Evolutionary conservation across 495 filamentous ascomycete genomes (phyloP), one percentile per base, ranked within the genome.

Genomic region (Podospora tetraspora): DNA sequence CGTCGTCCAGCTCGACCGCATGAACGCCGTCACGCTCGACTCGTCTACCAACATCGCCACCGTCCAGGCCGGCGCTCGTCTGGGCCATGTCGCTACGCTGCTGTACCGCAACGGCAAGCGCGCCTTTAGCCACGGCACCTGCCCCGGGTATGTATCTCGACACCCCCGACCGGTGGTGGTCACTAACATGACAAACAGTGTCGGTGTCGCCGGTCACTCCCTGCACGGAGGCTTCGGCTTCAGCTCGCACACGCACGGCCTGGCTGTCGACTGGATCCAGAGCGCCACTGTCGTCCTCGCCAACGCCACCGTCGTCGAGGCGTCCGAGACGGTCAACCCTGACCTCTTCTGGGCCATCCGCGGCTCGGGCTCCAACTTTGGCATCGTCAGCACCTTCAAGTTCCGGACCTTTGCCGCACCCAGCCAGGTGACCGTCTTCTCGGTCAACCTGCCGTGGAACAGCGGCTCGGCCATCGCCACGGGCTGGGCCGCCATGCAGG

Each of bases 201-300:
- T 83, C 60, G 81, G 81, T 9, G 77, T 83, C 22, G 76, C 71
- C 22, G 81, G 81, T 0, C 81, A 83, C 61, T 72, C 77, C 27
- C 76, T 84, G 1, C 81, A 84, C 68, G 80, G 81, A 11, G 81
- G 81, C 1, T 81, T 78, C 60, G 81, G 82, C 30, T 76, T 82
- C 73, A 81, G 79, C 72, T 82, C 81, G 1, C 80, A 83, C 61
- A 78, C 79, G 4, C 69, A 79, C 61, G 81, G 81, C 16, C 66
- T 83, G 9, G 79, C 80, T 3, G 62, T 81, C n/a, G 82, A 84
- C 71, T 81, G 77, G 77, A 78, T 82, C 13, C 68, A 74, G 19
- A 77, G 77, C 25, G 74, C 77, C 57, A 80, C 77, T 19, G 76
- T 84, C 22, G 77, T 81, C 7, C 73, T 82, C 3, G 82, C 82